Conservation (phyloP, 352 stramenopile species). For the Globisporangium spinosum region DNA sequence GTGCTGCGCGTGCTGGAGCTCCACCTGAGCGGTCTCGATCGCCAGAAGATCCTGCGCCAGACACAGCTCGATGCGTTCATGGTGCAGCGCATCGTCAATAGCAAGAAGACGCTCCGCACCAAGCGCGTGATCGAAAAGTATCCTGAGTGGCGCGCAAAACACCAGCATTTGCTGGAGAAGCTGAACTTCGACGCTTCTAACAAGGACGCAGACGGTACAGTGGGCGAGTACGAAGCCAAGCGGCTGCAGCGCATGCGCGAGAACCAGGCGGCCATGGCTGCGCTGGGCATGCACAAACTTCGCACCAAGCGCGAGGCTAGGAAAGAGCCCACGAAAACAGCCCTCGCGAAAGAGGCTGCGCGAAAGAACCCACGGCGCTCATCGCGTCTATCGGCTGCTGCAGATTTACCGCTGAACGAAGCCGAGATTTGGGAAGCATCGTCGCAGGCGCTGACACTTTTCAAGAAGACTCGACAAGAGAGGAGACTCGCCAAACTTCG, state of each 20-base stretch:
- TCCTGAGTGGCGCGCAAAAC: neutral
- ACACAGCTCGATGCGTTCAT: neutral
- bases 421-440: neutral
- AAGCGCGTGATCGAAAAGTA: neutral
- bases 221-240: constrained; percentile 54
- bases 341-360: neutral
- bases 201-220: neutral
- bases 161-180: neutral
- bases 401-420: neutral
- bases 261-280: constrained; percentile 43
- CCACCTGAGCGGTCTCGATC: neutral
- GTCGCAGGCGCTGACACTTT: neutral
- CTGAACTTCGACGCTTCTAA: neutral
- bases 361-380: constrained; percentile 25
- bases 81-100: neutral
- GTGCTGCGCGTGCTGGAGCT: constrained; percentile 1
- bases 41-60: neutral
- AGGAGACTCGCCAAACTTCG: neutral
- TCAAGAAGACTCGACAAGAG: neutral
- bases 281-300: constrained; percentile 30
- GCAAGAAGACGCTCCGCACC: neutral
- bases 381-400: constrained; percentile 12
- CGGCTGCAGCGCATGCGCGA: constrained; percentile 44
- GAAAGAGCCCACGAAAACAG: neutral
- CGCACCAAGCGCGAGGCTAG: neutral